Evolutionary conservation across 768 basidiomycete genomes (phyloP), one percentile per base, ranked within the genome.

Genomic region (Mycena leptocephala): DNA sequence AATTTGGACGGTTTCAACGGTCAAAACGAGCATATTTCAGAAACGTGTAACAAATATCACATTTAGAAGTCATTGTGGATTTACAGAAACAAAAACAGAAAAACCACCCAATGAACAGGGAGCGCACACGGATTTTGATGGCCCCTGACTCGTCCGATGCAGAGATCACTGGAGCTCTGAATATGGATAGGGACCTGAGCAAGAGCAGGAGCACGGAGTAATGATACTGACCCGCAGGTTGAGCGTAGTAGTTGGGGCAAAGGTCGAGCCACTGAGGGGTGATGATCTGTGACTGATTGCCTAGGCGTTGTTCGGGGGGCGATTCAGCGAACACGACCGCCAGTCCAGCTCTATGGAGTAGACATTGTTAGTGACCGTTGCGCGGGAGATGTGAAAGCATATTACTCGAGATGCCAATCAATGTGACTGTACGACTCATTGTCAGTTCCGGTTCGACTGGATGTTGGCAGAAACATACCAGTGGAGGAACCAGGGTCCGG

Each of bases 311-410:
- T 14, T 81, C 84, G 9, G 76, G 76, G 18, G 85, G 81, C 53
- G 82, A 77, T 70, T 86, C 86, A 18, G 84, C 85, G 43, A 86
- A 83, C 2, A 72, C 46, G 24, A 89, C 88, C 16, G 86, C 84
- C 59, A 85, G 85, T 9, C 80, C 77, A 16, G 69, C 72, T 16
- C 48, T 51, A 51, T 5, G 5, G 48, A n/a, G 11, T 24, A 26
- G 14, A 51, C 9, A 51, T 24, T 8, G n/a, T 51, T n/a, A 51
- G 24, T 51, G 48, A 14, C 22, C 8, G 22, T 24, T 11, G 7
- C 22, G 1, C 2, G 11, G 8, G n/a, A 24, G n/a, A 51, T 8
- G 8, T n/a, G 8, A n/a, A 51, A 9, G 48, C 14, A 51, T 7
- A 18, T 16, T 51, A 51, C 48, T 51, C 48, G 26, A 51, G 48